A percentile compares a stretch with the other conserved stretches of the same genome.
phyloP scores from a whole-genome alignment of 2,329 filamentous ascomycete genomes.

The Claviceps sp. region DNA sequence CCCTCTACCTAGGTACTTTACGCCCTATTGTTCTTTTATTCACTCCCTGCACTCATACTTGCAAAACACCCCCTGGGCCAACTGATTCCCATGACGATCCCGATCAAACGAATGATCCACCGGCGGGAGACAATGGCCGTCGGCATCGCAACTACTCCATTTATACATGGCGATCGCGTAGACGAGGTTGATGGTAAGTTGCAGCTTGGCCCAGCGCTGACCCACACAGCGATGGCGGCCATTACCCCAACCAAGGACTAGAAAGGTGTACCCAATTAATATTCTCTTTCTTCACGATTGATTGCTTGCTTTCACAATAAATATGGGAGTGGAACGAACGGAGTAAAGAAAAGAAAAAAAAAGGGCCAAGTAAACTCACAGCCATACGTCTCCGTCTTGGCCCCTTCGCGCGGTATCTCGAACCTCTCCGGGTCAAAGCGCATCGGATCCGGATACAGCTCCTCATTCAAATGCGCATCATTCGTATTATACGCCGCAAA shows the following conservation, averaged over 20 bases:
- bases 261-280: not conserved
- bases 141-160: slow-evolving; percentile 6
- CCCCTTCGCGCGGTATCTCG: slow-evolving; percentile 2
- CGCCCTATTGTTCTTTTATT: not conserved
- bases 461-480: slow-evolving; percentile 11
- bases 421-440: slow-evolving; percentile 11
- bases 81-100: not conserved
- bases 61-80: not conserved
- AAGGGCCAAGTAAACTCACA: slow-evolving; percentile 1
- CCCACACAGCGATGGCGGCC: slow-evolving; percentile 9
- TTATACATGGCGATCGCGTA: slow-evolving; percentile 7
- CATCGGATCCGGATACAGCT: slow-evolving; percentile 11
- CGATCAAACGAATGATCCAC: not conserved
- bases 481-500: slow-evolving; percentile 13
- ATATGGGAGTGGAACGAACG: no score
- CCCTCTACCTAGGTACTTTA: not conserved
- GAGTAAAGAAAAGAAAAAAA: no score
- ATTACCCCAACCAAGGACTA: slow-evolving; percentile 9
- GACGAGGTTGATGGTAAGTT: slow-evolving; percentile 7
- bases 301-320: no score
- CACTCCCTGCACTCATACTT: not conserved
- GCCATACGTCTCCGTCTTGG: slow-evolving; percentile 1
- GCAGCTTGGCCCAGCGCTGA: slow-evolving; percentile 10
- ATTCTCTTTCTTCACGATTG: not conserved
- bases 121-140: not conserved